Evolutionary conservation across 148 eudicot genomes (phyloP).

Genomic region (Chenopodium quinoa): DNA sequence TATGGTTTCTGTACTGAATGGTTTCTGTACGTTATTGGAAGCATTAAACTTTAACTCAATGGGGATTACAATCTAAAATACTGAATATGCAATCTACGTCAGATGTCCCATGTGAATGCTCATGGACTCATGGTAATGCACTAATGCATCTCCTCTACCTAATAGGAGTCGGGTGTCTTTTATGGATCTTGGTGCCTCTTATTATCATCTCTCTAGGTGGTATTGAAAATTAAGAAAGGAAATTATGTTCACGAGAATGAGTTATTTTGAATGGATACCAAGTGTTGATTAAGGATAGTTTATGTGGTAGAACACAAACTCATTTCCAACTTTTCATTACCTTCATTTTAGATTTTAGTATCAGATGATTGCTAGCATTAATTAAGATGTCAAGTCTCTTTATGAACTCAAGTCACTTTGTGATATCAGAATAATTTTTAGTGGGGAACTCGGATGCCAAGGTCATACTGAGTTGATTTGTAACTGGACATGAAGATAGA

Average conservation of each 20-base stretch:
- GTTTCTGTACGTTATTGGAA: neutral
- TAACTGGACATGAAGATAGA: too few species aligned
- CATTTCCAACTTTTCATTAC: too few species aligned
- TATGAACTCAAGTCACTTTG: neutral
- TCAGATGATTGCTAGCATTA: neutral
- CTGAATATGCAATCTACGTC: neutral
- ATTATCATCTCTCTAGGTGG: neutral
- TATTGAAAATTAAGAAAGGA: too few species aligned
- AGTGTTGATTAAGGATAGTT: too few species aligned
- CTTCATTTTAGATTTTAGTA: neutral
- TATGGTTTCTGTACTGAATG: neutral
- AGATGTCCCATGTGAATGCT: neutral
- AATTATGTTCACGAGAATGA: too few species aligned
- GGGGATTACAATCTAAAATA: neutral
- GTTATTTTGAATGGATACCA: too few species aligned
- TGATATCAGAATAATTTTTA: neutral
- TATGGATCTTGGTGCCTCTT: neutral
- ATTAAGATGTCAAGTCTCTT: neutral
- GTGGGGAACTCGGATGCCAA: neutral
- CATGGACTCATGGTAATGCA: neutral
- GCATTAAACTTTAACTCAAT: neutral
- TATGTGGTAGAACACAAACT: neutral
- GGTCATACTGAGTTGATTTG: neutral
- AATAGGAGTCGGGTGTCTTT: neutral
- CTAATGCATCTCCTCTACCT: neutral